Evolutionary conservation across 306 rosid species (phyloP), one percentile per base, ranked within the genome.

Genomic region (Sindora glabra): DNA sequence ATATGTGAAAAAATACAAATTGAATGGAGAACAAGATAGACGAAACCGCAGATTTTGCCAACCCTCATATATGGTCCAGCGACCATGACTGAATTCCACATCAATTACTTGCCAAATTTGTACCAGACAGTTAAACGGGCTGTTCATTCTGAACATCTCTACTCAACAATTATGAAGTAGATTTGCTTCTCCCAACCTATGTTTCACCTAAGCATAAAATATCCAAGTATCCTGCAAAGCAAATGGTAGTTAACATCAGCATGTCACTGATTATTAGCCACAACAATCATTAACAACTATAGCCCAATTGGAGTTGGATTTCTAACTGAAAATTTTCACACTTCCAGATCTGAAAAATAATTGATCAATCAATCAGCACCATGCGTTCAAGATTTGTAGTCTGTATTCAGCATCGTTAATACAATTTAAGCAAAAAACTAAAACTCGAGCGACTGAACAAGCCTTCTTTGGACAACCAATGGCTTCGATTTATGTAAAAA

Each of bases 181-280:
- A 60, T 17, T 8, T 33, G 11, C 60, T 58, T 24, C 15, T 27
- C 40, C 58, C 17, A 15, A 55, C n/a, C 39, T 32, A 27, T 19
- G 26, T 17, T 45, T 67, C 66, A 77, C 17, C 78, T 75, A 38
- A 77, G 75, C 6, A 78, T 68, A 63, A 77, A 77, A 68, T 72
- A 77, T 23, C 82, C 78, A 23, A 77, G 68, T 51, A 72, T 25
- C 78, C 82, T 77, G 75, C 65, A 67, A 67, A 36, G 24, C 4
- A 41, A 48, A 48, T 13, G 40, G 26, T 1, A 42, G 36, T 50
- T 22, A 34, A 68, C 51, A 62, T 72, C 52, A 68, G 65, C 5
- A 3, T 17, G 56, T 62, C 34, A 66, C 36, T 66, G 14, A 26
- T 33, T 17, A 36, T 32, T 25, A 22, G 21, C n/a, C 33, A 19